Percentiles rank a stretch among this genome's conserved stretches.
phyloP scores from a whole-genome alignment of 2,329 filamentous ascomycete genomes.

The Monosporascus cannonballus region DNA sequence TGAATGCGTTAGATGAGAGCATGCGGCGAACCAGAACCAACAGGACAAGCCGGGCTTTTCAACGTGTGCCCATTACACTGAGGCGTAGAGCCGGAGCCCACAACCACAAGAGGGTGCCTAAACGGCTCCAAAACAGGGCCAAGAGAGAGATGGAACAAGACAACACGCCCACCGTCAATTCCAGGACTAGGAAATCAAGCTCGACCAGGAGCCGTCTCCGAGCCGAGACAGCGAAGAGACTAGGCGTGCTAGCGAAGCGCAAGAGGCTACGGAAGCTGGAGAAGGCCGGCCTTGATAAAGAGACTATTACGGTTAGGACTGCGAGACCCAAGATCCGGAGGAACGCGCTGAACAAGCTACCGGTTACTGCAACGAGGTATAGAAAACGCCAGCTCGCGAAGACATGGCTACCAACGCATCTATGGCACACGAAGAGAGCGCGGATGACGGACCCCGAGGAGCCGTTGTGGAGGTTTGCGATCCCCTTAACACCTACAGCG shows the following conservation, averaged over 20 bases:
- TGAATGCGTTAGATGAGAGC: slow-evolving; percentile 74
- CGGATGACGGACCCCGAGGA: slow-evolving; percentile 75
- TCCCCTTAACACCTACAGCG: slow-evolving; percentile 78
- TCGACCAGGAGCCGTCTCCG: slow-evolving; percentile 57
- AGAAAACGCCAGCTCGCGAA: slow-evolving; percentile 82
- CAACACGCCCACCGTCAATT: slow-evolving; percentile 77
- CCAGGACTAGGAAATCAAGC: slow-evolving; percentile 54
- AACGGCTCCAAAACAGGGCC: slow-evolving; percentile 64
- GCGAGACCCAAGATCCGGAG: slow-evolving; percentile 63
- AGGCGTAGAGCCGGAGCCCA: slow-evolving; percentile 87
- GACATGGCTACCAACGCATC: slow-evolving; percentile 89
- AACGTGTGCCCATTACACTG: slow-evolving; percentile 80
- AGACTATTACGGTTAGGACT: slow-evolving; percentile 32
- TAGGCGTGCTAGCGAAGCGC: slow-evolving; percentile 57
- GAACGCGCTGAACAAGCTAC: slow-evolving; percentile 60
- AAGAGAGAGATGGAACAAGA: slow-evolving; percentile 75
- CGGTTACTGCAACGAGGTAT: slow-evolving; percentile 56
- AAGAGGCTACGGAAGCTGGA: slow-evolving; percentile 34
- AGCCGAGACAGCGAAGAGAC: slow-evolving; percentile 67
- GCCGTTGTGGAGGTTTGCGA: slow-evolving; percentile 83
- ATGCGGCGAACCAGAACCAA: slow-evolving; percentile 67
- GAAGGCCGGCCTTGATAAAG: slow-evolving; percentile 24
- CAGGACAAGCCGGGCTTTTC: slow-evolving; percentile 70
- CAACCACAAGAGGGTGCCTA: slow-evolving; percentile 86
- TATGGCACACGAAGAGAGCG: slow-evolving; percentile 89